Evolutionary conservation across 192 early-diverging fungal species (phyloP).

Genomic region (Chytriomyces sp.): DNA sequence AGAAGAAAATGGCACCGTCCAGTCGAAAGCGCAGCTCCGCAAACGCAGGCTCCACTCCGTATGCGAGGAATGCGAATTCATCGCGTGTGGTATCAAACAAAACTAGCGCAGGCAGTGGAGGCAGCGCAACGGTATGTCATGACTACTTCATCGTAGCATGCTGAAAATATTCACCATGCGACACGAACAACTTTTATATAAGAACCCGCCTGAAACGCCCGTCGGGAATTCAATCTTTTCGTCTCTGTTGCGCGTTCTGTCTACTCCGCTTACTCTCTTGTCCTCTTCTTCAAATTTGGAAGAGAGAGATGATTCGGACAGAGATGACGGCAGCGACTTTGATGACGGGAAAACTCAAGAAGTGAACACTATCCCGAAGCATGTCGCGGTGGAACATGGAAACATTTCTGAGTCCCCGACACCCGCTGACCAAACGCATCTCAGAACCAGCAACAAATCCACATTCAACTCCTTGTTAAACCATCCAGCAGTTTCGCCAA

Average conservation of each 20-base stretch:
- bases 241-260: conserved; percentile 4
- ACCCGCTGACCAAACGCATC: not conserved
- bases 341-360: not conserved
- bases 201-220: not conserved
- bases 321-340: not conserved
- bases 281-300: not conserved
- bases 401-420: not conserved
- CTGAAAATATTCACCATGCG: not conserved
- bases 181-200: not conserved
- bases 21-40: not conserved
- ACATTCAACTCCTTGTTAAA: not conserved
- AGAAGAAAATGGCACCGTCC: not conserved
- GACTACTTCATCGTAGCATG: not conserved
- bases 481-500: not conserved
- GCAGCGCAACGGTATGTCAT: not conserved
- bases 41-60: not conserved
- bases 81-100: not conserved
- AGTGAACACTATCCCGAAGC: not conserved
- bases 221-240: not conserved
- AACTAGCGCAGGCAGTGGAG: not conserved
- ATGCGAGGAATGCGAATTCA: not conserved
- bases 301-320: not conserved
- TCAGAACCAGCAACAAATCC: not conserved
- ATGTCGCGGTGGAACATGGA: not conserved
- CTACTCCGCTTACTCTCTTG: conserved; percentile 2